A percentile compares a stretch with the other conserved stretches of the same genome.
Evolutionary conservation across 75 land plant species (phyloP).

Genomic region (Cunninghamia lanceolata): DNA sequence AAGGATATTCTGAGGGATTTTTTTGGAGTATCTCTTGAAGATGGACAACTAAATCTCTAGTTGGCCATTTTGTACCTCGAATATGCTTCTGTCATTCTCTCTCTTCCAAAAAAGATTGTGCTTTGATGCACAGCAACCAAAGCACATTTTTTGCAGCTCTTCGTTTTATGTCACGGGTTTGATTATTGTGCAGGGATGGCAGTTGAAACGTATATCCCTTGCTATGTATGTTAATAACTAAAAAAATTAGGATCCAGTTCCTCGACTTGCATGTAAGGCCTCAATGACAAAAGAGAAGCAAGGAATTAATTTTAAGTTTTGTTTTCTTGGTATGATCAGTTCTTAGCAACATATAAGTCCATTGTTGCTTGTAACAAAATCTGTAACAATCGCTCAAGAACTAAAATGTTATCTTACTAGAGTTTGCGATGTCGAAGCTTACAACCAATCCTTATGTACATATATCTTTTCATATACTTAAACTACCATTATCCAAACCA

Average conservation of each 20-base stretch:
- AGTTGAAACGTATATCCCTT: background rate
- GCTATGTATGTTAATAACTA: background rate
- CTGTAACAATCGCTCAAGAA: background rate
- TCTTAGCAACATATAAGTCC: background rate
- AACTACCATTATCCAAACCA: background rate
- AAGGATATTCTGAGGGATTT: constrained; percentile 30
- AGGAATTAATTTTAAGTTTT: background rate
- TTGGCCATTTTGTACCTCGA: constrained; percentile 1
- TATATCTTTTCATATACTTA: background rate
- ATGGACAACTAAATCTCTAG: constrained; percentile 8
- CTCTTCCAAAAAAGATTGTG: background rate
- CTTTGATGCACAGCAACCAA: background rate
- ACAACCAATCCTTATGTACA: background rate
- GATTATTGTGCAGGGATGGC: background rate
- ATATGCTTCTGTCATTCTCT: background rate
- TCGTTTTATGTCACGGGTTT: background rate
- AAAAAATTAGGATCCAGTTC: background rate
- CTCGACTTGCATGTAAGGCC: background rate
- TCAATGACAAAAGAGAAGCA: background rate
- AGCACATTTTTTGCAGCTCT: background rate
- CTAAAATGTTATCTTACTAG: background rate
- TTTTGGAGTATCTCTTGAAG: constrained; percentile 29
- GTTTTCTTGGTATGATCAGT: background rate
- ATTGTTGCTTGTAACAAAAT: constrained; percentile 3
- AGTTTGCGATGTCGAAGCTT: background rate